Conservation (phyloP, 108 stramenopile genomes). For the Hondaea fermentalgiana region DNA sequence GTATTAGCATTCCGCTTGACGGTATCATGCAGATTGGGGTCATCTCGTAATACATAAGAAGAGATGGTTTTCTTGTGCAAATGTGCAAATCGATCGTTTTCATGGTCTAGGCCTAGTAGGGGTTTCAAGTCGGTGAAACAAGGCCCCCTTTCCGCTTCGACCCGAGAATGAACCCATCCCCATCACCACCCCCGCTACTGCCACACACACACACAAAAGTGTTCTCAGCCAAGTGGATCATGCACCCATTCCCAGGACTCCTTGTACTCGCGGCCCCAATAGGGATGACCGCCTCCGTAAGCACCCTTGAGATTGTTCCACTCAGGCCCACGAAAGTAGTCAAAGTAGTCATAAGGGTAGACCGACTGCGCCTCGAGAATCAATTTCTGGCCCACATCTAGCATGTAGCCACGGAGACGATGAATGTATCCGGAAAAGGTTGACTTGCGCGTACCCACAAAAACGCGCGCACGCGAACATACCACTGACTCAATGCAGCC, state of each 20-base stretch:
- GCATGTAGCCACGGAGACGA: conserved; percentile 1
- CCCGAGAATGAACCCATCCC: too few relatives aligned
- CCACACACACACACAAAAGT: too few relatives aligned
- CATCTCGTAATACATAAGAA: too few relatives aligned
- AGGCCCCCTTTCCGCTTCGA: too few relatives aligned
- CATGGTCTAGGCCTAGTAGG: too few relatives aligned
- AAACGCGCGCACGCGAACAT: not conserved
- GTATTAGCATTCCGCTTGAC: too few relatives aligned
- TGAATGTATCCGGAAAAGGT: conserved; percentile 1
- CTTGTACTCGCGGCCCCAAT: conserved; percentile 14
- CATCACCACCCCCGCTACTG: too few relatives aligned
- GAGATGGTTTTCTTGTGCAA: too few relatives aligned
- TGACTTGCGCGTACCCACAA: conserved; percentile 5
- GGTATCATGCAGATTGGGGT: too few relatives aligned
- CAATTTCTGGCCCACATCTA: not conserved
- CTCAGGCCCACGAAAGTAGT: not conserved
- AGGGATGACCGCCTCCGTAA: conserved; percentile 1
- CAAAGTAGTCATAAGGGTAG: not conserved
- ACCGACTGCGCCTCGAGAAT: conserved; percentile 14
- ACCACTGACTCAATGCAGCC: conserved; percentile 1
- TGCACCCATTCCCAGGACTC: conserved; percentile 7
- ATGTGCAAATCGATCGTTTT: too few relatives aligned
- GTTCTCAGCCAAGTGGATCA: not conserved
- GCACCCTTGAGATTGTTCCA: not conserved
- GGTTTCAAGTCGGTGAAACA: too few relatives aligned